These are phyloP conservation scores for Prunus armeniaca DNA, from an alignment of 306 rosid species.

Conservation along the genomic window DNA sequence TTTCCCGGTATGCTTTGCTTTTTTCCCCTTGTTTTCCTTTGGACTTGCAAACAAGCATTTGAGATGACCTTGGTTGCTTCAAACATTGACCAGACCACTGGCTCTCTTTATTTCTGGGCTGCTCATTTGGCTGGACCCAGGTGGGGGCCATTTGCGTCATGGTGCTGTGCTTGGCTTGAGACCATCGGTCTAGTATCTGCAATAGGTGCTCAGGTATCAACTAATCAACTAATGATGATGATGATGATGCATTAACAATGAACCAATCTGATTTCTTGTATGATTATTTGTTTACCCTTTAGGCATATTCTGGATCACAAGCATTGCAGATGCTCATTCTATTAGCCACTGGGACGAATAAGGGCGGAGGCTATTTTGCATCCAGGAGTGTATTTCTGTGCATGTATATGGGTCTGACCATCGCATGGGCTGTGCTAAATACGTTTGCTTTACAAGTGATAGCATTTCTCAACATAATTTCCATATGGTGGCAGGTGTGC, in stretches of 20 bases:
- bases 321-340: constrained; percentile 25
- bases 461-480: constrained; percentile 27
- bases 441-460: constrained; percentile 24
- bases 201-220: constrained; percentile 23
- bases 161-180: constrained; percentile 36
- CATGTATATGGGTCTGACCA: constrained; percentile 10
- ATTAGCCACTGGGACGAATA: constrained; percentile 28
- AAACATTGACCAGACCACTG: constrained; percentile 23
- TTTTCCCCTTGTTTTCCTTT: neutral
- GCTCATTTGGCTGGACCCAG: constrained; percentile 32
- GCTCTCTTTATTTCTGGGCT: constrained; percentile 31
- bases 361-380: constrained; percentile 31
- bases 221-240: neutral
- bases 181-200: constrained; percentile 24
- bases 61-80: neutral
- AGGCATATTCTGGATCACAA: constrained; percentile 33
- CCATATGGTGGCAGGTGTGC: constrained; percentile 33
- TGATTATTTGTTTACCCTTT: neutral
- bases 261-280: neutral
- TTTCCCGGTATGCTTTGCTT: constrained; percentile 24
- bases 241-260: neutral
- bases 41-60: neutral
- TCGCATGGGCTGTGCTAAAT: constrained; percentile 29
- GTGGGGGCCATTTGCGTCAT: constrained; percentile 34
- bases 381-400: constrained; percentile 20